Conservation (phyloP, 2,329 filamentous ascomycete genomes). For the Pseudocercospora ulei region DNA sequence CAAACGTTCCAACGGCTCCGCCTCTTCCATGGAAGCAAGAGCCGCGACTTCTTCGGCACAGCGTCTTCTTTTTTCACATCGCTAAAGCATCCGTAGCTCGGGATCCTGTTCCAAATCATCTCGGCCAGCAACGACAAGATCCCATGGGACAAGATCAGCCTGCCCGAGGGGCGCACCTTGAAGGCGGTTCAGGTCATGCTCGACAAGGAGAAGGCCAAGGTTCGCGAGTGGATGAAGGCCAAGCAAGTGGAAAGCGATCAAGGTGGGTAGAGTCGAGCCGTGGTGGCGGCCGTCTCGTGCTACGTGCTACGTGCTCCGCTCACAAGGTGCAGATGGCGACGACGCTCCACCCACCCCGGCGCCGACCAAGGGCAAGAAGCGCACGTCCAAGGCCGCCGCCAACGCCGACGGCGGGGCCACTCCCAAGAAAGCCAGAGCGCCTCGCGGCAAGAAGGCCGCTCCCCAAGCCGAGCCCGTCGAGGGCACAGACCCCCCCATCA, state of each 20-base stretch:
- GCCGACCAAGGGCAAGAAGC: slow-evolving; percentile 24
- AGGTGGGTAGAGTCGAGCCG: background rate
- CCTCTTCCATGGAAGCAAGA: too few species aligned
- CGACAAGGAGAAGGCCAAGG: slow-evolving; percentile 30
- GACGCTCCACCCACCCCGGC: slow-evolving; percentile 10
- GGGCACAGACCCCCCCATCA: slow-evolving; percentile 13
- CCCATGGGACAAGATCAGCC: slow-evolving; percentile 27
- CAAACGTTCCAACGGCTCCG: too few species aligned
- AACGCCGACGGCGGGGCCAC: slow-evolving; percentile 18
- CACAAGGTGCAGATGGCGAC: slow-evolving; percentile 12
- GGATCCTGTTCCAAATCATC: slow-evolving; percentile 29
- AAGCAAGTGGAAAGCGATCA: background rate
- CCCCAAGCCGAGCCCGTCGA: slow-evolving; percentile 13
- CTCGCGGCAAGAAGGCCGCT: slow-evolving; percentile 18
- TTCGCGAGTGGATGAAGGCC: slow-evolving; percentile 22
- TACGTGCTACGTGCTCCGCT: too few species aligned
- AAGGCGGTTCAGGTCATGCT: slow-evolving; percentile 30
- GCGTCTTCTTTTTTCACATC: too few species aligned
- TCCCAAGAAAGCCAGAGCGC: slow-evolving; percentile 17
- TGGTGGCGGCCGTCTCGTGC: too few species aligned
- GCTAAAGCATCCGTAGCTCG: slow-evolving; percentile 18
- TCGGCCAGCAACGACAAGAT: slow-evolving; percentile 23
- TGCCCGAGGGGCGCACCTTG: slow-evolving; percentile 30
- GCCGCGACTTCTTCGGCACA: too few species aligned
- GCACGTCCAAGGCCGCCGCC: slow-evolving; percentile 17